Base-by-base conservation (phyloP, 2,329 filamentous ascomycete species). In the Penicillium sp. region DNA sequence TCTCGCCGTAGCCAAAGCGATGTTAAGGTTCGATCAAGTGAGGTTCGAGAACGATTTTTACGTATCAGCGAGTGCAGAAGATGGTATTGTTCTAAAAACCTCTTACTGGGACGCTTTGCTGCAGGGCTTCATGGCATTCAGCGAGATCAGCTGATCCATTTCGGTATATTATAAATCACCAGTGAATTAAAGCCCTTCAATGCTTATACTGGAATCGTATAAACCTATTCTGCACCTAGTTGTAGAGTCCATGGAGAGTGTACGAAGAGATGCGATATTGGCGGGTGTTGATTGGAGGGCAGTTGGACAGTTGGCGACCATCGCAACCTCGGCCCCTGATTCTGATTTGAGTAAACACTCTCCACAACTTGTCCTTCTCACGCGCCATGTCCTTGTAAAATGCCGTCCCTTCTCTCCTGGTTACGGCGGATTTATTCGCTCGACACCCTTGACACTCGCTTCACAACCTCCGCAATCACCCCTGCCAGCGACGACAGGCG, bases 371-470 rank as follows among this genome's bases (percentile, higher is more conserved):
- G 53, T 31, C 48, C 46, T 43, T 52, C 28, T 48, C 39, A 44
- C 46, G 44, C 60, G 62, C 57, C 48, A 69, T 73, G 71, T 63
- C 60, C 62, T 46, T 53, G 61, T 61, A 71, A 68, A 60, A 78
- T 78, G 75, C 75, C 74, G 57, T 67, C 63, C 64, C 64, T 73
- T 49, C 64, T 81, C 48, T 66, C 71, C 54, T 78, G 74, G 66
- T 60, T 83, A 49, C 74, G 76, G 62, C 76, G 76, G 57, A 71
- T 86, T 18, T 87, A 85, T 69, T 83, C 82, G 50, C 78, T 86
- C 50, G 82, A 86, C 62, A 88, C 84, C 20, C 80, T 89, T 60
- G 86, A 89, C 71, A 86, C 84, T 48, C 82, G 86, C 56, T 86
- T 95, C 70, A 86, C 86, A 25, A 86, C 81, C 46, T 80, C 89